Percentiles rank a stretch among this genome's conserved stretches.
These are phyloP conservation scores for Mycosphaerella sp. DNA, from an alignment of 2,329 filamentous ascomycete species.

Conservation along the genomic window DNA sequence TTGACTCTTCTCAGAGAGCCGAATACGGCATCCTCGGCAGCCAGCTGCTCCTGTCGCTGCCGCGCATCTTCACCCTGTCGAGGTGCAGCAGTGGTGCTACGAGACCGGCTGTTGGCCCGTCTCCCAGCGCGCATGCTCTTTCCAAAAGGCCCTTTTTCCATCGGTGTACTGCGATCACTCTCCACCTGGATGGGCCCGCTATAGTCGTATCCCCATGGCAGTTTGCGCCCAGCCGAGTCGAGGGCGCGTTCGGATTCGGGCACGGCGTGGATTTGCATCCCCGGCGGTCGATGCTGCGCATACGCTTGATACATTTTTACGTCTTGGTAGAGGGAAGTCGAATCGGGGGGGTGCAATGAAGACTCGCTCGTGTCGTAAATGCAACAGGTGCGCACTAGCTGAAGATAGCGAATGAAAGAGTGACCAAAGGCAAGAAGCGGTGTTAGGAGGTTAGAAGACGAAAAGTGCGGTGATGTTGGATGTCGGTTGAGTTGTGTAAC, in stretches of 20 bases:
- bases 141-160: constrained; percentile 59
- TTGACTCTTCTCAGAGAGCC: constrained; percentile 25
- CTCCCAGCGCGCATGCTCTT: constrained; percentile 34
- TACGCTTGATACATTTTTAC: constrained; percentile 10
- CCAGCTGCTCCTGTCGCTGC: constrained; percentile 39
- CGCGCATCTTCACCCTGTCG: constrained; percentile 52
- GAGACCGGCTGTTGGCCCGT: constrained; percentile 13
- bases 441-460: background rate
- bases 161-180: constrained; percentile 36
- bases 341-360: background rate
- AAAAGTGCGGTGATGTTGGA: background rate
- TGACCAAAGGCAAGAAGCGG: background rate
- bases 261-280: constrained; percentile 61
- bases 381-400: background rate
- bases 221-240: constrained; percentile 51
- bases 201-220: constrained; percentile 57
- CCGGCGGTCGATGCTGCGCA: constrained; percentile 20
- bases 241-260: constrained; percentile 56
- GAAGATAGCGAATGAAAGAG: background rate
- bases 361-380: too few relatives aligned
- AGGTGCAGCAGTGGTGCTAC: constrained; percentile 50
- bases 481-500: background rate
- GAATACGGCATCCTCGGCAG: constrained; percentile 45
- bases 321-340: background rate
- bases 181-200: constrained; percentile 5